Evolutionary conservation across 345 rosid species (phyloP).

Genomic region (Salix koriyanagi): DNA sequence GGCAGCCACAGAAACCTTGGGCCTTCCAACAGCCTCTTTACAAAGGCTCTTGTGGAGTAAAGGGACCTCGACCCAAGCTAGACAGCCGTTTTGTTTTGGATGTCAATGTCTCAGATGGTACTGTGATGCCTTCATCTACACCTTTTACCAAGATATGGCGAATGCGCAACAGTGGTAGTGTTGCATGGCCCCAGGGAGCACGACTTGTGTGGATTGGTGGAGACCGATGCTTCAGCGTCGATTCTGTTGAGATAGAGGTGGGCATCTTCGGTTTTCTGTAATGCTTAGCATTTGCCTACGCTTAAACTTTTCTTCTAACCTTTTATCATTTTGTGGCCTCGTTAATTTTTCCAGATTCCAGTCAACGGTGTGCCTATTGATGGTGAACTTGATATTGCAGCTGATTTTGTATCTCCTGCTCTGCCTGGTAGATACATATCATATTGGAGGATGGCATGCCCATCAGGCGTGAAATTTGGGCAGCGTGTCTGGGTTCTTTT

Average conservation of each 20-base stretch:
- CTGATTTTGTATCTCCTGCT: conserved; percentile 71
- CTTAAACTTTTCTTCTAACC: not conserved
- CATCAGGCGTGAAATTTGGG: conserved; percentile 68
- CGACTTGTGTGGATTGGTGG: conserved; percentile 80
- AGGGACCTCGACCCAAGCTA: conserved; percentile 41
- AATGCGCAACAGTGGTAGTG: conserved; percentile 70
- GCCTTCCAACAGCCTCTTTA: conserved; percentile 15
- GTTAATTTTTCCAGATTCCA: conserved; percentile 50
- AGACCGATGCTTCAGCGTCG: conserved; percentile 44
- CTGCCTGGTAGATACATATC: conserved; percentile 78
- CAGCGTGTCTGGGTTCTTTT: conserved; percentile 94
- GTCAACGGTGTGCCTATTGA: conserved; percentile 53
- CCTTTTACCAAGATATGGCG: conserved; percentile 89
- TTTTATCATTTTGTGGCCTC: not conserved
- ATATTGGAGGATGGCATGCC: conserved; percentile 82
- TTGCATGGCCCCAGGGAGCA: conserved; percentile 61
- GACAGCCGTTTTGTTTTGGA: conserved; percentile 79
- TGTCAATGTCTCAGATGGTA: conserved; percentile 83
- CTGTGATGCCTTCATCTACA: conserved; percentile 68
- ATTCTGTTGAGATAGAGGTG: conserved; percentile 59
- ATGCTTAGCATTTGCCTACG: not conserved
- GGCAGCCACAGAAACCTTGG: conserved; percentile 31
- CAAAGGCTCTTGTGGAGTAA: conserved; percentile 27
- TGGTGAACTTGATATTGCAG: conserved; percentile 64
- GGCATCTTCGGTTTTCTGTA: not conserved